Evolutionary conservation across 2,329 filamentous ascomycete genomes (phyloP).

Genomic region (Exophiala calicioides): DNA sequence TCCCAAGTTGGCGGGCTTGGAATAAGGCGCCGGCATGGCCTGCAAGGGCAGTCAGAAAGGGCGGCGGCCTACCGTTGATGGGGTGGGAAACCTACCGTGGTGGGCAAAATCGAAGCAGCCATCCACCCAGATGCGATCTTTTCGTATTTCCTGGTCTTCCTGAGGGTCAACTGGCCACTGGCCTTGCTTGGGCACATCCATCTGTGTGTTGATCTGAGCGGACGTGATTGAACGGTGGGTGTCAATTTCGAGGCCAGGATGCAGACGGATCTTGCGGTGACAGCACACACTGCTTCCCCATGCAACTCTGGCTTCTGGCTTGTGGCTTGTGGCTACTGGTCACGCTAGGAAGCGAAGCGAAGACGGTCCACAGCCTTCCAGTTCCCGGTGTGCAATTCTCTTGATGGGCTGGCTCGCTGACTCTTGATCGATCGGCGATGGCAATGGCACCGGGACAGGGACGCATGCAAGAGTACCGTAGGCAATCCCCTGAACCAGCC

Average conservation of each 20-base stretch:
- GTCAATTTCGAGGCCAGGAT: neutral
- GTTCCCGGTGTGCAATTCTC: too few relatives aligned
- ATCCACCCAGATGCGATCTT: conserved; percentile 92
- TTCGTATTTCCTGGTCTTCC: conserved; percentile 56
- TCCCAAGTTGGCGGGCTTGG: conserved; percentile 87
- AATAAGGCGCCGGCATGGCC: conserved; percentile 96
- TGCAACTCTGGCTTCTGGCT: neutral
- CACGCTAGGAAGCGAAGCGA: too few relatives aligned
- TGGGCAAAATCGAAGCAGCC: conserved; percentile 99
- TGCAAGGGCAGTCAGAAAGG: conserved; percentile 38
- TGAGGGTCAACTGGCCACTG: conserved; percentile 67
- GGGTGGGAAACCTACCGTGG: conserved; percentile 63
- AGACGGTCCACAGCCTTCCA: too few relatives aligned
- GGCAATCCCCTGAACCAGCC: too few relatives aligned
- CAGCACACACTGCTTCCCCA: too few relatives aligned
- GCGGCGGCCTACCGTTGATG: conserved; percentile 16
- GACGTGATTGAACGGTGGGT: neutral
- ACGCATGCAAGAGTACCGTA: too few relatives aligned
- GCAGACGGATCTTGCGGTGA: too few relatives aligned
- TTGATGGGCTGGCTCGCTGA: too few relatives aligned
- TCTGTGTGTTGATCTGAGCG: conserved; percentile 8
- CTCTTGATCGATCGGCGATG: too few relatives aligned
- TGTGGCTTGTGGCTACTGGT: neutral
- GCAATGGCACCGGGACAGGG: too few relatives aligned
- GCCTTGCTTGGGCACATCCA: conserved; percentile 52